These are phyloP conservation scores for Pisolithus albus DNA, from an alignment of 768 basidiomycete species.

Conservation along the genomic window DNA sequence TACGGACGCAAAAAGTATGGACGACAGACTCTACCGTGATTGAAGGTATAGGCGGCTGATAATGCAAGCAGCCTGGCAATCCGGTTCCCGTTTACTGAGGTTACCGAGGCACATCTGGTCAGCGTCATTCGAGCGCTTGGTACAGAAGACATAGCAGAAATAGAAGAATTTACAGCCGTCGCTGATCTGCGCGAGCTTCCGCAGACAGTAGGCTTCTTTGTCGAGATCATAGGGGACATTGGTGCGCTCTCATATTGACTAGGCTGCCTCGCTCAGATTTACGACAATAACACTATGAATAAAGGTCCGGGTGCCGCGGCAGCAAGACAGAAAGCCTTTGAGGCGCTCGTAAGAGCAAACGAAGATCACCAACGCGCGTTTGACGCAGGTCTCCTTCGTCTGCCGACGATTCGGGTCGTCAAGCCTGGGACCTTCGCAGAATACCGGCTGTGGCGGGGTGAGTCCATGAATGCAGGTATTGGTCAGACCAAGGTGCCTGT, in stretches of 20 bases:
- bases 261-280: not conserved
- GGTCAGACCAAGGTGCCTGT: conserved; percentile 13
- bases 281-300: not conserved
- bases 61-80: not conserved
- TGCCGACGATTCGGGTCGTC: conserved; percentile 10
- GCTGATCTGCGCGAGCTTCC: not conserved
- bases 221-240: too few relatives aligned
- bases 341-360: conserved; percentile 2
- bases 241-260: too few relatives aligned
- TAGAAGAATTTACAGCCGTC: conserved; percentile 11
- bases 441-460: conserved; percentile 6
- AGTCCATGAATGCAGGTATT: conserved; percentile 4
- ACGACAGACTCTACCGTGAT: too few relatives aligned
- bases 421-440: conserved; percentile 9
- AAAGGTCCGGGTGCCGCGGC: conserved; percentile 6
- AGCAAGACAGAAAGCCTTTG: conserved; percentile 3
- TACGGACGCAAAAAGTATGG: too few relatives aligned
- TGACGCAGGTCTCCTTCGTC: not conserved
- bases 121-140: not conserved
- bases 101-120: conserved; percentile 10
- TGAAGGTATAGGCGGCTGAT: too few relatives aligned
- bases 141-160: not conserved
- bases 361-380: not conserved
- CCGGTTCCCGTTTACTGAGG: not conserved
- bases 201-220: too few relatives aligned